phyloP scores from a whole-genome alignment of 1,284 basidiomycete genomes.

The Schizophyllum commune region DNA sequence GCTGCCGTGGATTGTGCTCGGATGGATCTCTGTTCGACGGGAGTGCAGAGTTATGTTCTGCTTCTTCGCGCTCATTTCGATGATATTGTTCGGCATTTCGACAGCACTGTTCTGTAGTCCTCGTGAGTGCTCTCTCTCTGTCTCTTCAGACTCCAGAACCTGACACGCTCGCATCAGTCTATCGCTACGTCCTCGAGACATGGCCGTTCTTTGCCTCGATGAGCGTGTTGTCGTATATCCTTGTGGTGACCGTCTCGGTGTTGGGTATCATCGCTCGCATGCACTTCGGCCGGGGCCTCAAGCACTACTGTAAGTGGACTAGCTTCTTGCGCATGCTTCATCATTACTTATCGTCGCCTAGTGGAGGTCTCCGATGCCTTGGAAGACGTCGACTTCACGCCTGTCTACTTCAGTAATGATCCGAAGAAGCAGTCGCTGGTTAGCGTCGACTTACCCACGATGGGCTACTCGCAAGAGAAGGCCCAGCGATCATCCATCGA shows the following conservation, averaged over 20 bases:
- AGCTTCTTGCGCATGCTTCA: background rate
- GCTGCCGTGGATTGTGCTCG: conserved; percentile 40
- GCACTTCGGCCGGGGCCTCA: conserved; percentile 44
- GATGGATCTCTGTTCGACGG: conserved; percentile 39
- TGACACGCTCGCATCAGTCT: conserved; percentile 22
- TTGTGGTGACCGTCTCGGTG: conserved; percentile 28
- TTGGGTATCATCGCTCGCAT: conserved; percentile 39
- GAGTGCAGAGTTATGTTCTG: conserved; percentile 36
- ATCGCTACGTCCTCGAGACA: conserved; percentile 36
- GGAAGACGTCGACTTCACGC: conserved; percentile 33
- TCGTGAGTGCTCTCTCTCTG: conserved; percentile 20
- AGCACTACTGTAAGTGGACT: conserved; percentile 34
- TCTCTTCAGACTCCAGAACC: background rate
- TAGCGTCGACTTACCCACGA: background rate
- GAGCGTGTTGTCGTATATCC: conserved; percentile 18
- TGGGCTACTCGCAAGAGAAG: background rate
- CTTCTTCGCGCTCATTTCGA: conserved; percentile 34
- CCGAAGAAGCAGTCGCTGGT: background rate
- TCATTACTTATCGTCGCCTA: conserved; percentile 9
- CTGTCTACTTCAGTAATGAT: conserved; percentile 28
- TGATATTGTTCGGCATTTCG: conserved; percentile 32
- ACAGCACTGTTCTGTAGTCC: conserved; percentile 35
- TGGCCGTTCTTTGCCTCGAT: conserved; percentile 40
- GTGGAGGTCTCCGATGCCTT: conserved; percentile 32
- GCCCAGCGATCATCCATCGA: background rate